Evolutionary conservation across 2,329 filamentous ascomycete species (phyloP).

Genomic region (Xylaria sp.): DNA sequence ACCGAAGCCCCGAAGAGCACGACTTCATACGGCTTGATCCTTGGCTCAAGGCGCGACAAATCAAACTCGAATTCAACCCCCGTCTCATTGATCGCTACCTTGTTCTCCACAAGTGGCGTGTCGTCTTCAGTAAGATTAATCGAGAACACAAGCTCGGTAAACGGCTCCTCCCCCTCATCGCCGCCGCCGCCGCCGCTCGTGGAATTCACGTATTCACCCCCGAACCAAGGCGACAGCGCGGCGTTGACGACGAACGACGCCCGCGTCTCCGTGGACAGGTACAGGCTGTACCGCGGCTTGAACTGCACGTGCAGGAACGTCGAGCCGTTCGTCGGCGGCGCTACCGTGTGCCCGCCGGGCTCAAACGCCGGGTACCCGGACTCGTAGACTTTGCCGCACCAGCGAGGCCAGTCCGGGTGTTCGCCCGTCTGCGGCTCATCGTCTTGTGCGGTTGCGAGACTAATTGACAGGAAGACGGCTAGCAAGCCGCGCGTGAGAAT

Average conservation of each 20-base stretch:
- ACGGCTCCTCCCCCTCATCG: conserved; percentile 35
- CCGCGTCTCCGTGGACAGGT: conserved; percentile 54
- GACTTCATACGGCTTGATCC: conserved; percentile 54
- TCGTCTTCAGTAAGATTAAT: conserved; percentile 51
- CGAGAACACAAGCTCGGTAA: conserved; percentile 50
- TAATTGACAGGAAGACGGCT: conserved; percentile 8
- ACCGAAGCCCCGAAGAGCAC: conserved; percentile 52
- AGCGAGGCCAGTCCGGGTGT: conserved; percentile 57
- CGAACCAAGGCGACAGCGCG: conserved; percentile 55
- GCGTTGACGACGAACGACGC: conserved; percentile 60
- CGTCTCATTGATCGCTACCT: conserved; percentile 51
- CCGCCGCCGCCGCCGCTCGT: conserved; percentile 37
- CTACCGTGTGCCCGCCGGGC: conserved; percentile 57
- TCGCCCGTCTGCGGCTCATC: conserved; percentile 51
- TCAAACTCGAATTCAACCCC: conserved; percentile 54
- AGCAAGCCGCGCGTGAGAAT: conserved; percentile 7
- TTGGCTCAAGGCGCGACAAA: conserved; percentile 51
- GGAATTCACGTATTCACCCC: conserved; percentile 51
- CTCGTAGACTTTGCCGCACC: conserved; percentile 62
- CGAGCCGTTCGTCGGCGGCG: conserved; percentile 49
- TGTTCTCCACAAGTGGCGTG: conserved; percentile 49
- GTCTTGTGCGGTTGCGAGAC: conserved; percentile 35
- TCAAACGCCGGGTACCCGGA: conserved; percentile 57
- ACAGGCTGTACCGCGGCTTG: conserved; percentile 59
- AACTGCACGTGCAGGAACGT: conserved; percentile 58